These are phyloP conservation scores for Hamamelis virginiana DNA, from an alignment of 164 flowering plant species.

Conservation along the genomic window DNA sequence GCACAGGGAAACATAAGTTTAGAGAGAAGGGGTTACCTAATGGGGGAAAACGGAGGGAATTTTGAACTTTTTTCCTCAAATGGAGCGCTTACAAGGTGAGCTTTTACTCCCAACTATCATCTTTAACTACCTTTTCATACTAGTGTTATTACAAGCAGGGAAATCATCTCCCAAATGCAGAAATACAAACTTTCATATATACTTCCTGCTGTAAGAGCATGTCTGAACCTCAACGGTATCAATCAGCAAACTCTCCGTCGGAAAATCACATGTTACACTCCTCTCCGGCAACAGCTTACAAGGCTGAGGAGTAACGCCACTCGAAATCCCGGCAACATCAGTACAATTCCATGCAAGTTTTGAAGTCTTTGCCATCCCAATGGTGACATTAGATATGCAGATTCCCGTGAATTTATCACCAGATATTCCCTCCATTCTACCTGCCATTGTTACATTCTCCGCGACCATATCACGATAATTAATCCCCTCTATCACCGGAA, in stretches of 20 bases:
- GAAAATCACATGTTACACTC: slow-evolving; percentile 32
- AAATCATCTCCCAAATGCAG: neutral
- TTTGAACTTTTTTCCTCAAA: no score
- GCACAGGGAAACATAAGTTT: no score
- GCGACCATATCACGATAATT: slow-evolving; percentile 57
- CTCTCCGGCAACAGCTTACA: slow-evolving; percentile 40
- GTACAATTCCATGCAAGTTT: slow-evolving; percentile 56
- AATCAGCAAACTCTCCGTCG: slow-evolving; percentile 41
- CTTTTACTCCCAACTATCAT: no score
- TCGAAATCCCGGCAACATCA: slow-evolving; percentile 45
- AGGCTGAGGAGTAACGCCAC: slow-evolving; percentile 45
- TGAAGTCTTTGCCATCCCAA: slow-evolving; percentile 31
- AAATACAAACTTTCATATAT: neutral
- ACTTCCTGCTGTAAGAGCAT: slow-evolving; percentile 32
- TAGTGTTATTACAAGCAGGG: no score
- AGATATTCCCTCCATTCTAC: slow-evolving; percentile 46
- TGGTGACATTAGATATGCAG: slow-evolving; percentile 64
- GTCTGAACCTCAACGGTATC: slow-evolving; percentile 32
- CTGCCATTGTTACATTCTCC: slow-evolving; percentile 68
- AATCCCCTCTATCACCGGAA: slow-evolving; percentile 47
- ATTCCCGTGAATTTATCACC: slow-evolving; percentile 53
- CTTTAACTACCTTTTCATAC: no score
- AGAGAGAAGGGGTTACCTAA: no score
- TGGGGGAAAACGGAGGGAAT: no score
- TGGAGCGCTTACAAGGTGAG: no score